Evolutionary conservation across 352 stramenopile species (phyloP), one percentile per base, ranked within the genome.

Genomic region (Phytophthora sp.): DNA sequence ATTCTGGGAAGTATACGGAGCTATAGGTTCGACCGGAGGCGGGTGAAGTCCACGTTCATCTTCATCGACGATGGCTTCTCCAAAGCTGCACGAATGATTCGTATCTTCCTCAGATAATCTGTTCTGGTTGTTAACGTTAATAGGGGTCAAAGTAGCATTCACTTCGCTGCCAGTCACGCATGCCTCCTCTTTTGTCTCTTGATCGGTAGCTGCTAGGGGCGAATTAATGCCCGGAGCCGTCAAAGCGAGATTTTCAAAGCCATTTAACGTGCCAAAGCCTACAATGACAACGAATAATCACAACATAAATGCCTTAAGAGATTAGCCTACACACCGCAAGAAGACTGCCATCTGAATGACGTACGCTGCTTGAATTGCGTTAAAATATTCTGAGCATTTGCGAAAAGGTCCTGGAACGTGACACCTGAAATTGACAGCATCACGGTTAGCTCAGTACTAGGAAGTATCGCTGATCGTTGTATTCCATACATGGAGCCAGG

Each of bases 281-380:
- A 49, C 24, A 69, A 18, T 31, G n/a, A 56, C 30, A 45, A 4
- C 21, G 55, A 16, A 56, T 7, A 60, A 20, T 50, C 36, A 44
- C 45, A 52, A 54, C n/a, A n/a, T n/a, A 18, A 21, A 36, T n/a
- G 55, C 31, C 7, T 21, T 24, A 24, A 50, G 18, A 41, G 9
- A 46, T 60, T 18, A 56, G 27, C 24, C 13, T 33, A 51, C n/a
- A 18, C 36, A 42, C 16, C n/a, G 20, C 38, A 63, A 38, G n/a
- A 15, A 44, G 5, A 6, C 30, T 53, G 8, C 15, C 16, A 56
- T 20, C 18, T 23, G 21, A 27, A 11, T 26, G 38, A 35, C 79
- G 45, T 79, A 86, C 79, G 69, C 30, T 77, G 51, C 39, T 85
- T 55, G 57, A 84, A 85, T 27, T 69, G 36, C 24, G 66, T 76